Conservation (phyloP, 2,329 filamentous ascomycete species). For the Ophiostoma quercus region DNA sequence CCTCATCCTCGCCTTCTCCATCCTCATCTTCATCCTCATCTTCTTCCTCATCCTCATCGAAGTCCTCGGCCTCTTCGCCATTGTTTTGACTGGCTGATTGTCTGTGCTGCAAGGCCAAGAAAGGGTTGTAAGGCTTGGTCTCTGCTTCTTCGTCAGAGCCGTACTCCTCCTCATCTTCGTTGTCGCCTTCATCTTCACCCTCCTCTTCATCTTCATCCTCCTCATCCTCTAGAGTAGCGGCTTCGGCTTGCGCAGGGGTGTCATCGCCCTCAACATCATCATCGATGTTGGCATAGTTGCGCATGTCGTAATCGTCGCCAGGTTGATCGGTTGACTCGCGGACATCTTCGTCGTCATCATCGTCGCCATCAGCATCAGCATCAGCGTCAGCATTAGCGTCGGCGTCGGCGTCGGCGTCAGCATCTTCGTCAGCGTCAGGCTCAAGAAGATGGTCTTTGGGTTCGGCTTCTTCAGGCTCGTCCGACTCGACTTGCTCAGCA, state of each 20-base stretch:
- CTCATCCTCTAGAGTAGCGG: conserved; percentile 25
- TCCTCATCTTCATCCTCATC: conserved; percentile 7
- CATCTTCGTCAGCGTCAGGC: conserved; percentile 30
- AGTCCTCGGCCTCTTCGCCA: conserved; percentile 16
- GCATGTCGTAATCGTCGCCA: conserved; percentile 33
- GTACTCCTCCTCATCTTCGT: conserved; percentile 19
- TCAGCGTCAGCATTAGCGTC: conserved; percentile 24
- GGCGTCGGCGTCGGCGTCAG: conserved; percentile 20
- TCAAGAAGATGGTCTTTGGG: conserved; percentile 28
- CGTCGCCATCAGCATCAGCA: conserved; percentile 25
- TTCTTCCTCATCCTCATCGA: conserved; percentile 25
- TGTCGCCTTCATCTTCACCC: conserved; percentile 30
- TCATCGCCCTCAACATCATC: conserved; percentile 30
- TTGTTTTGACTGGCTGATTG: not conserved
- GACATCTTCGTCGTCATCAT: conserved; percentile 30
- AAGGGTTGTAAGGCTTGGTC: not conserved
- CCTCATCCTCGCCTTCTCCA: not conserved
- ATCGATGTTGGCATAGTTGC: conserved; percentile 33
- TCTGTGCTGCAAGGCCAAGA: not conserved
- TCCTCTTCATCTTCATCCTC: conserved; percentile 26
- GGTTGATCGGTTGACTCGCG: conserved; percentile 24
- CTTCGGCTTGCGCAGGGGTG: conserved; percentile 16
- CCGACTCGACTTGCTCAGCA: conserved; percentile 26
- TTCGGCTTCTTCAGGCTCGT: conserved; percentile 34
- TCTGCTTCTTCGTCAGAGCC: not conserved